phyloP scores from a whole-genome alignment of 208 protist species.

The Acanthamoeba pearcei region DNA sequence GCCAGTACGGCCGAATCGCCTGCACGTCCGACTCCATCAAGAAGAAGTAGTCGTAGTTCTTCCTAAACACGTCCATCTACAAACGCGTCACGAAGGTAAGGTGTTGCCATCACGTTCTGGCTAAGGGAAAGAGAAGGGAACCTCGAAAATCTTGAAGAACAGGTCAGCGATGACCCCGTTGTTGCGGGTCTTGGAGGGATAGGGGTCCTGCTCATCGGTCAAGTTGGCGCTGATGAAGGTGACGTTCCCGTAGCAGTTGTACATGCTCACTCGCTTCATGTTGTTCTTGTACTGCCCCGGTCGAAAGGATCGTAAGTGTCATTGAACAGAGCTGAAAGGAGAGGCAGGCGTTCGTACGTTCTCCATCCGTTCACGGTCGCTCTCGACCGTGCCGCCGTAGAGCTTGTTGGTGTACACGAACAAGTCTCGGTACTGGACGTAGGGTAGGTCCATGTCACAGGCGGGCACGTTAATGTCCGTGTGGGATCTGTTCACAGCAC shows the following conservation, averaged over 20 bases:
- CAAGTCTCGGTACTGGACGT: conserved; percentile 33
- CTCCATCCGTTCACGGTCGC: not conserved
- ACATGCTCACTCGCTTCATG: conserved; percentile 48
- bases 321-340: no score
- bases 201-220: conserved; percentile 63
- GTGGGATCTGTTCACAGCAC: not conserved
- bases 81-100: not conserved
- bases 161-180: conserved; percentile 53
- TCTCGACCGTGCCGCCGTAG: not conserved
- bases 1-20: conserved; percentile 63
- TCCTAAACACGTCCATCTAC: conserved; percentile 31
- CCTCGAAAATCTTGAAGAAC: conserved; percentile 68
- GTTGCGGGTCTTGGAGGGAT: conserved; percentile 14
- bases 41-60: conserved; percentile 73
- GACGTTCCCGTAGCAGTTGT: conserved; percentile 40
- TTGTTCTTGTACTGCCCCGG: conserved; percentile 14
- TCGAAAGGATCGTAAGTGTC: not conserved
- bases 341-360: not conserved
- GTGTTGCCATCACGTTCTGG: not conserved
- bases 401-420: conserved; percentile 72
- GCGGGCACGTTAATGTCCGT: not conserved
- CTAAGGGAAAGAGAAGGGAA: not conserved
- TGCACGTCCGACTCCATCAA: conserved; percentile 71
- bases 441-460: conserved; percentile 37
- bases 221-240: conserved; percentile 53